These are phyloP conservation scores for Mycena capillaripes DNA, from an alignment of 768 basidiomycete genomes.

Conservation along the genomic window DNA sequence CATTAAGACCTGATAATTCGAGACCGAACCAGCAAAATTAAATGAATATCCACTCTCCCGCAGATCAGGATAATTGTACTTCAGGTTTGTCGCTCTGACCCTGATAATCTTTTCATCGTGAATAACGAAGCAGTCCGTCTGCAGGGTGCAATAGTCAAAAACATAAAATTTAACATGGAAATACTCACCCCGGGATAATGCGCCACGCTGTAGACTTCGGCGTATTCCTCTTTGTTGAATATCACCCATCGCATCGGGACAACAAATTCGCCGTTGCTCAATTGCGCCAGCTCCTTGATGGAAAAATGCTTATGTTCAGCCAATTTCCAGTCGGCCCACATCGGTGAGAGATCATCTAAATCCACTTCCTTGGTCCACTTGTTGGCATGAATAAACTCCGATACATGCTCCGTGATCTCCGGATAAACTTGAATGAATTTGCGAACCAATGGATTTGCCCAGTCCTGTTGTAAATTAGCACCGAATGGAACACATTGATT, in stretches of 20 bases:
- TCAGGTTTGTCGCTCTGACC: background rate
- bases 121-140: background rate
- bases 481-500: background rate
- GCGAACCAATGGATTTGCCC: conserved; percentile 38
- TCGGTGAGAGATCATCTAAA: conserved; percentile 25
- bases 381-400: conserved; percentile 20
- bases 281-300: conserved; percentile 25
- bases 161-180: background rate
- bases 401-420: conserved; percentile 29
- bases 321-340: conserved; percentile 28
- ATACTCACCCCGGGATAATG: background rate
- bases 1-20: conserved; percentile 28
- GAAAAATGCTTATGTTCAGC: background rate
- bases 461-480: conserved; percentile 38
- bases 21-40: conserved; percentile 11
- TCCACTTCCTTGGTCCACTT: conserved; percentile 27
- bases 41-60: background rate
- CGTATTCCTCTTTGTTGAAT: background rate
- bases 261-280: conserved; percentile 37
- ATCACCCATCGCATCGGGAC: conserved; percentile 32
- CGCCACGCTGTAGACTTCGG: background rate
- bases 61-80: conserved; percentile 9
- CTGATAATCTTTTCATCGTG: background rate
- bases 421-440: conserved; percentile 42
- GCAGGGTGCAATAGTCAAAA: background rate